Conservation (phyloP, 345 rosid genomes). For the Eucalyptus pauciflora region DNA sequence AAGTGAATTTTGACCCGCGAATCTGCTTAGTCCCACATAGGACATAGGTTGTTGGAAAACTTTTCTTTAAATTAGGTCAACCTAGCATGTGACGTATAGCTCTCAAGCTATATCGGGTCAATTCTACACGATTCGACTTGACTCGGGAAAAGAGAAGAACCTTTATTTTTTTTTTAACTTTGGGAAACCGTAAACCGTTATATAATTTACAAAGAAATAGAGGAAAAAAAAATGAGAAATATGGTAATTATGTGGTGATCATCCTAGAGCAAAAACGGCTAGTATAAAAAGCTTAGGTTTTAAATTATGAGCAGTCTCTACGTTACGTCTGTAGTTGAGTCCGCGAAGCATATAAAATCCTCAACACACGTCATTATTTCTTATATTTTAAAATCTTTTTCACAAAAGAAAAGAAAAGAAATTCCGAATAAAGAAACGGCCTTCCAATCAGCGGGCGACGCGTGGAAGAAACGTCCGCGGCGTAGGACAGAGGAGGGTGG, state of each 20-base stretch:
- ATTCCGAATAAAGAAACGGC: background rate
- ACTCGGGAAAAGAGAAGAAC: background rate
- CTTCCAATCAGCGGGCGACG: background rate
- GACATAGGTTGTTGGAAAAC: background rate
- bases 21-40: background rate
- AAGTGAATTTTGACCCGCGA: background rate
- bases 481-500: background rate
- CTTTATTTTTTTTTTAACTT: background rate
- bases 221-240: background rate
- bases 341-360: background rate
- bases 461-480: background rate
- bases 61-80: background rate
- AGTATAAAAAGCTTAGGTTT: background rate
- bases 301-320: background rate
- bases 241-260: background rate
- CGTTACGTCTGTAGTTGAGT: background rate
- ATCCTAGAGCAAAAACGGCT: background rate
- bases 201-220: background rate
- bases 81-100: background rate
- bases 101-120: background rate
- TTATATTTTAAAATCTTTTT: background rate
- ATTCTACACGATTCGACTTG: background rate
- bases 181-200: background rate
- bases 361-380: background rate
- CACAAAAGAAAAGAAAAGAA: background rate